These are phyloP conservation scores for Backusella macrospora DNA, from an alignment of 192 early-diverging fungal species.

Conservation along the genomic window DNA sequence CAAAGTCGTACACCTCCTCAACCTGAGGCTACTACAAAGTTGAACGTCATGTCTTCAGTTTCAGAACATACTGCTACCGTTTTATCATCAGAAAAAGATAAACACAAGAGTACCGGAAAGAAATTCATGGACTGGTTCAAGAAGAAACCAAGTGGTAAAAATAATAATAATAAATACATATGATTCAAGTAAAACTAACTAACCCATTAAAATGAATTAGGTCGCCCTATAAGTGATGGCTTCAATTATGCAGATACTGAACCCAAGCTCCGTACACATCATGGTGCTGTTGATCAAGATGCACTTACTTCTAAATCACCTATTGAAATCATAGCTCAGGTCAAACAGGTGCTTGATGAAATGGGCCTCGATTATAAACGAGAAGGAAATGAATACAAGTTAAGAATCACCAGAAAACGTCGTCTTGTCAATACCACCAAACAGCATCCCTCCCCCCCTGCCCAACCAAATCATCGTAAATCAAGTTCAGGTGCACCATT, in stretches of 20 bases:
- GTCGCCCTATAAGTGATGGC: conserved; percentile 26
- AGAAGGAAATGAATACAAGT: conserved; percentile 56
- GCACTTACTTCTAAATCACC: conserved; percentile 69
- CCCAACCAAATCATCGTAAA: conserved; percentile 26
- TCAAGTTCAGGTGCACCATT: conserved; percentile 21
- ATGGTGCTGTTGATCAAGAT: conserved; percentile 72
- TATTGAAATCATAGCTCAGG: conserved; percentile 66
- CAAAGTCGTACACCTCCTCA: not conserved
- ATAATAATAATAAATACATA: not conserved
- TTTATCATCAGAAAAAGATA: conserved; percentile 21
- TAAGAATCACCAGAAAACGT: conserved; percentile 53
- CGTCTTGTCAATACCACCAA: conserved; percentile 13
- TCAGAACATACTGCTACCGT: conserved; percentile 22
- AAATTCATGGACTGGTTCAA: conserved; percentile 81
- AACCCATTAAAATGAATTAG: not conserved
- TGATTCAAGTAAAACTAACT: conserved; percentile 10
- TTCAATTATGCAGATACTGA: conserved; percentile 24
- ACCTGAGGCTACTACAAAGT: not conserved
- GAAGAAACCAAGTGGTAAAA: conserved; percentile 57
- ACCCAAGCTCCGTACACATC: conserved; percentile 67
- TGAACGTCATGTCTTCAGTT: conserved; percentile 24
- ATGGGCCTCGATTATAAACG: conserved; percentile 60
- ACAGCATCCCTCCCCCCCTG: not conserved
- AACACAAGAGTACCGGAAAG: conserved; percentile 53
- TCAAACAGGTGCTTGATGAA: conserved; percentile 56